Base-by-base conservation (phyloP, 805 yeast species). In the Ogataea parapolymorpha region DNA sequence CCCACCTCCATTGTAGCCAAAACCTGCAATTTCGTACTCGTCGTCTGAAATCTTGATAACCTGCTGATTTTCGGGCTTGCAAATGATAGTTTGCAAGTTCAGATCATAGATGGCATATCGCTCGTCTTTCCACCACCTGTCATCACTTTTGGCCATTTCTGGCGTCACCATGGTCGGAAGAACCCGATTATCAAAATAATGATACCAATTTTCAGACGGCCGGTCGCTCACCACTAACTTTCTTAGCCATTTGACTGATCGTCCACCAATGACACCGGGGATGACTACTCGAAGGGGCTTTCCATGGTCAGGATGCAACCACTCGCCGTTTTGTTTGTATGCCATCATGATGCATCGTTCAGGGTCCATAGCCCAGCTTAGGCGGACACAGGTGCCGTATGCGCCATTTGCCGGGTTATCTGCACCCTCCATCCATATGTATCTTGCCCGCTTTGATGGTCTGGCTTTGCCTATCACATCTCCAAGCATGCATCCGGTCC, bases 201-300 rank as follows among this genome's bases (percentile, higher is more conserved):
- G 70, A 39, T 65, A 65, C 62, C 63, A 64, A 39, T 65, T 63
- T 13, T 51, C 55, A 0, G 67, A 62, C 3, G 67, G 68, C 10
- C 20, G 35, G 17, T 61, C 66, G 11, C 63, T 48, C 15, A 65
- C 45, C 12, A 59, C 35, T 10, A 65, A 42, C 33, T 46, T 50
- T 31, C 51, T 58, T 14, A 65, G 44, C 68, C 68, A 65, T 41
- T 65, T 65, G 26, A 65, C 70, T n/a, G 65, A 59, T 15, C 68
- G 49, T 3, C 70, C 70, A 23, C 70, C 70, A 50, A 65, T 62
- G 20, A 62, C 60, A n/a, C 68, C 68, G 3, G 68, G 68, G 2
- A 64, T 55, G 4, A 65, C 51, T 7, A 59, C 64, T 30, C 70
- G 50, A 12, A 64, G 41, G 2, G 70, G 70, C 20, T 48, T 54